phyloP scores from a whole-genome alignment of 192 early-diverging fungal species.

The Linnemannia zychae region DNA sequence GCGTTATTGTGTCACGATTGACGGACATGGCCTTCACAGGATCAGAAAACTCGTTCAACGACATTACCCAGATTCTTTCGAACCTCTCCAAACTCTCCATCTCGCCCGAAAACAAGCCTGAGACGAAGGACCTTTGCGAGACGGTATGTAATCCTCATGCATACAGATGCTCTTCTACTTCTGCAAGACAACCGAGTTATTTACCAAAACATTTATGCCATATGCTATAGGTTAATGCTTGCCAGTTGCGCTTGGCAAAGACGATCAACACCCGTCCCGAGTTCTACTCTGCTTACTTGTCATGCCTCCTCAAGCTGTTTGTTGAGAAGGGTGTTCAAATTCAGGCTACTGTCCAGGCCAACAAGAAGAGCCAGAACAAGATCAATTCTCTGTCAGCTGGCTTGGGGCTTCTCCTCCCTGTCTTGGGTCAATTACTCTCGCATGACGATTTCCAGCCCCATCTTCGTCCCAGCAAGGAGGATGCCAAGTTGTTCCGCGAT shows the following conservation, averaged over 20 bases:
- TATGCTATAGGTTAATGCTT: slow-evolving; percentile 56
- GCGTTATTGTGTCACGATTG: slow-evolving; percentile 68
- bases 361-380: slow-evolving; percentile 60
- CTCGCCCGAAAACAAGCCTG: slow-evolving; percentile 59
- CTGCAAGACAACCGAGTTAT: slow-evolving; percentile 3
- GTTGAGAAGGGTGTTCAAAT: slow-evolving; percentile 73
- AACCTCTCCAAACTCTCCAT: slow-evolving; percentile 61
- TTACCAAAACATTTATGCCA: not conserved
- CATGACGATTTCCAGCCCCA: slow-evolving; percentile 72
- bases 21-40: slow-evolving; percentile 74
- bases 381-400: slow-evolving; percentile 62
- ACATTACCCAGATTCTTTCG: slow-evolving; percentile 69
- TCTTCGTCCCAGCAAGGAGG: slow-evolving; percentile 69
- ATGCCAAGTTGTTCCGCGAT: slow-evolving; percentile 83
- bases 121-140: slow-evolving; percentile 56
- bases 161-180: not conserved
- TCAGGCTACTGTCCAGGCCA: slow-evolving; percentile 58
- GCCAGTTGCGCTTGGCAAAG: slow-evolving; percentile 64
- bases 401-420: slow-evolving; percentile 71
- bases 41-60: slow-evolving; percentile 65
- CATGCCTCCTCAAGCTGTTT: slow-evolving; percentile 66
- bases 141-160: slow-evolving; percentile 55
- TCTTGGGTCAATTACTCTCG: slow-evolving; percentile 70
- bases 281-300: slow-evolving; percentile 66
- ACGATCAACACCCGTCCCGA: slow-evolving; percentile 64